Percentiles rank a stretch among this genome's conserved stretches.
These are phyloP conservation scores for Moniliophthora roreri DNA, from an alignment of 1,284 basidiomycete species.

Conservation along the genomic window DNA sequence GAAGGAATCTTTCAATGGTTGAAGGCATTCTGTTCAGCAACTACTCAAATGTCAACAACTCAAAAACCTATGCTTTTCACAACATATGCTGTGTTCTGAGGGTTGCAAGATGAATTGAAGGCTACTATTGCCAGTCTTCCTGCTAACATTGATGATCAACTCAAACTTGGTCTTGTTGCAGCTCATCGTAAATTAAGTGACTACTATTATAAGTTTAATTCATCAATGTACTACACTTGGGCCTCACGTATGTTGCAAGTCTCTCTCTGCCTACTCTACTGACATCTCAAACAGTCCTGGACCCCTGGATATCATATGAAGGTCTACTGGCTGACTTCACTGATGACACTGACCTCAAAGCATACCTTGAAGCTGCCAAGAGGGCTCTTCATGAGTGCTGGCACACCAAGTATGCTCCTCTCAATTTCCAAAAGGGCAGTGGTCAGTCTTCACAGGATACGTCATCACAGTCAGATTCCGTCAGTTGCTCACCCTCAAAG, in stretches of 20 bases:
- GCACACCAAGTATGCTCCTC: neutral
- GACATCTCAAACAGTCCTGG: slow-evolving; percentile 10
- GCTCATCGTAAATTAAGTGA: slow-evolving; percentile 18
- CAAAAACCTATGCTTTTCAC: slow-evolving; percentile 20
- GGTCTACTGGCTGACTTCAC: too few relatives aligned
- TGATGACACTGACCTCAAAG: too few relatives aligned
- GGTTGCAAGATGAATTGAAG: slow-evolving; percentile 13
- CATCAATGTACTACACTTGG: slow-evolving; percentile 15
- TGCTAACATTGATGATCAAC: neutral
- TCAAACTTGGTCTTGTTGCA: slow-evolving; percentile 11
- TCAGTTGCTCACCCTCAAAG: neutral
- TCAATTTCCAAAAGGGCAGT: too few relatives aligned
- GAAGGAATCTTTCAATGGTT: slow-evolving; percentile 23
- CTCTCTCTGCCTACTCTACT: neutral
- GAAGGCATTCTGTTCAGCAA: slow-evolving; percentile 22
- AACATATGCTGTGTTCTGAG: slow-evolving; percentile 17
- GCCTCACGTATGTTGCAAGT: slow-evolving; percentile 11
- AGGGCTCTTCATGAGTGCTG: too few relatives aligned
- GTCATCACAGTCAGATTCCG: neutral
- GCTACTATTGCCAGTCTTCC: slow-evolving; percentile 1
- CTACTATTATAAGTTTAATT: slow-evolving; percentile 19
- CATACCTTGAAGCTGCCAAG: too few relatives aligned
- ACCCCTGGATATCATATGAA: slow-evolving; percentile 19
- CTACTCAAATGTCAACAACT: slow-evolving; percentile 26
- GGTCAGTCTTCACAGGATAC: too few relatives aligned